Evolutionary conservation across 805 yeast species (phyloP).

Genomic region (Candida jianshihensis): DNA sequence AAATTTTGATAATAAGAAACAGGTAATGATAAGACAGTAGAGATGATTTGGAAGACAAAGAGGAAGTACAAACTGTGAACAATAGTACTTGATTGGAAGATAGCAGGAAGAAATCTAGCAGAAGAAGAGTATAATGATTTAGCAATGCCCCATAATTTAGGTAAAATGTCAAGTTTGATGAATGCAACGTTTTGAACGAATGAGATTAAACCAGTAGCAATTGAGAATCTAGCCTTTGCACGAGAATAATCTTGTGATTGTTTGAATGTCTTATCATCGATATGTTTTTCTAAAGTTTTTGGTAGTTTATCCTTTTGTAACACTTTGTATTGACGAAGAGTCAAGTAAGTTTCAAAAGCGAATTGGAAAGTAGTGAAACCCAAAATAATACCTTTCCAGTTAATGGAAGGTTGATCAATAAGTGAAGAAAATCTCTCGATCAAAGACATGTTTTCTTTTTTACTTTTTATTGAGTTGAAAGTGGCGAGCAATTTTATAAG

Average conservation of each 20-base stretch:
- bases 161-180: slow-evolving; percentile 56
- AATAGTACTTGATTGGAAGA: slow-evolving; percentile 46
- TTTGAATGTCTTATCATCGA: slow-evolving; percentile 64
- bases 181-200: slow-evolving; percentile 50
- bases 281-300: slow-evolving; percentile 55
- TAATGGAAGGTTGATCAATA: slow-evolving; percentile 59
- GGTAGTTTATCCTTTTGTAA: slow-evolving; percentile 56
- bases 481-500: too few relatives aligned
- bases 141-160: slow-evolving; percentile 52
- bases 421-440: slow-evolving; percentile 36
- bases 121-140: slow-evolving; percentile 28
- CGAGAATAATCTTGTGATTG: slow-evolving; percentile 74
- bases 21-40: slow-evolving; percentile 58
- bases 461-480: neutral
- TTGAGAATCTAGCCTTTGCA: slow-evolving; percentile 67
- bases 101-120: slow-evolving; percentile 22
- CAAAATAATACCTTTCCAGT: slow-evolving; percentile 74
- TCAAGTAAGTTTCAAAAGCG: slow-evolving; percentile 65
- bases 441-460: slow-evolving; percentile 14
- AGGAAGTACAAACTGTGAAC: slow-evolving; percentile 67
- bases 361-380: slow-evolving; percentile 73
- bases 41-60: slow-evolving; percentile 40
- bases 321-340: slow-evolving; percentile 70
- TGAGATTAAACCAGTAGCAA: slow-evolving; percentile 45
- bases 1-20: slow-evolving; percentile 69